Evolutionary conservation across 192 early-diverging fungal species (phyloP).

Genomic region (Geranomyces michiganensis): DNA sequence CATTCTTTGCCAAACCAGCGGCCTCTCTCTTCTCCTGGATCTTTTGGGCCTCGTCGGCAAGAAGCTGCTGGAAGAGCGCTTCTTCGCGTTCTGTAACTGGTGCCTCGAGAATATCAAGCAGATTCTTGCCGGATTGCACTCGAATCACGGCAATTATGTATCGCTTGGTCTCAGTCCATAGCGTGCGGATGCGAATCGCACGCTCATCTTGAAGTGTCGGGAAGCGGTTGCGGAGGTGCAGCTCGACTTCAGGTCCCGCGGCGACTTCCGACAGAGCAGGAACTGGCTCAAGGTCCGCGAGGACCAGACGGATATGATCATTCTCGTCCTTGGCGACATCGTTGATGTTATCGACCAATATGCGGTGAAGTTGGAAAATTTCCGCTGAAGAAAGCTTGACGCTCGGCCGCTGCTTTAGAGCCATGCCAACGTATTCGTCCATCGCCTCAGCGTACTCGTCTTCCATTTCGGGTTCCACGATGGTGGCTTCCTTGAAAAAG

Average conservation of each 20-base stretch:
- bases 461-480: conserved; percentile 71
- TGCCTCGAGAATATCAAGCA: conserved; percentile 83
- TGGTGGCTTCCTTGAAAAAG: conserved; percentile 89
- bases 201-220: conserved; percentile 52
- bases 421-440: conserved; percentile 82
- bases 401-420: conserved; percentile 75
- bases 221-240: conserved; percentile 75
- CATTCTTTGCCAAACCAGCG: neutral
- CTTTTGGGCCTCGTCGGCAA: conserved; percentile 30
- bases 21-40: conserved; percentile 8
- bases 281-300: conserved; percentile 50
- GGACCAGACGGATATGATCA: conserved; percentile 51
- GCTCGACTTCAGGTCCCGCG: conserved; percentile 59
- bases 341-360: conserved; percentile 78
- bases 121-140: conserved; percentile 79
- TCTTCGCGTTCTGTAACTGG: conserved; percentile 78
- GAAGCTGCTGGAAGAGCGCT: conserved; percentile 41
- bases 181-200: conserved; percentile 55
- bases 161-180: conserved; percentile 90
- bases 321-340: conserved; percentile 52
- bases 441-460: conserved; percentile 86
- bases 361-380: conserved; percentile 87
- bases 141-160: conserved; percentile 81
- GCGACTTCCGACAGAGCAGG: conserved; percentile 28
- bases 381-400: conserved; percentile 91